phyloP scores from a whole-genome alignment of 2,329 filamentous ascomycete species.

The Ascochyta fabae region DNA sequence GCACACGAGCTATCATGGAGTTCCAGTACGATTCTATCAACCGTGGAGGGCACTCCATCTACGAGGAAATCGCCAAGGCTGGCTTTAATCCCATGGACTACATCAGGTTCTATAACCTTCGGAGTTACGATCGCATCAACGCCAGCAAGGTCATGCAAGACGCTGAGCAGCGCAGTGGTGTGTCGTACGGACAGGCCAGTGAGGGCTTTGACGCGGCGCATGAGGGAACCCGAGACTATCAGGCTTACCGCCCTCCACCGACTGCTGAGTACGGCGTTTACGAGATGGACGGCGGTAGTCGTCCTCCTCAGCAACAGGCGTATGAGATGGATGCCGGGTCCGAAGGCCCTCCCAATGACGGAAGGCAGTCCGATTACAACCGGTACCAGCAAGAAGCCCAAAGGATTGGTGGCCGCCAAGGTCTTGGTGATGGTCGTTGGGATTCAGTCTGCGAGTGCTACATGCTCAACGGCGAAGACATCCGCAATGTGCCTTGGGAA shows the following conservation, averaged over 20 bases:
- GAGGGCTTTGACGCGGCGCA: constrained; percentile 66
- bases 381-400: constrained; percentile 75
- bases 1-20: constrained; percentile 86
- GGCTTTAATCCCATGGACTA: constrained; percentile 76
- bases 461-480: constrained; percentile 77
- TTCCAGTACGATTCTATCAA: constrained; percentile 81
- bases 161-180: constrained; percentile 68
- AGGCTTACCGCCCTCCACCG: constrained; percentile 44
- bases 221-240: constrained; percentile 48
- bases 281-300: constrained; percentile 36
- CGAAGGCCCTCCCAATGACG: constrained; percentile 26
- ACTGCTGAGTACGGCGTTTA: constrained; percentile 48
- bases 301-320: constrained; percentile 24
- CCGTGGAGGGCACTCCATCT: constrained; percentile 77
- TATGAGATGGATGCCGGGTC: constrained; percentile 32
- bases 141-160: constrained; percentile 66
- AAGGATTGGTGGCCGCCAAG: constrained; percentile 56
- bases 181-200: constrained; percentile 71
- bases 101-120: constrained; percentile 83
- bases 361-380: constrained; percentile 58
- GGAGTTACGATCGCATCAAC: constrained; percentile 86
- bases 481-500: constrained; percentile 68
- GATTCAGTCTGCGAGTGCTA: constrained; percentile 82
- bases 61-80: constrained; percentile 69
- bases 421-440: constrained; percentile 63